Percentiles rank a stretch among this genome's conserved stretches.
phyloP scores from a whole-genome alignment of 2,329 filamentous ascomycete species.

The Claviceps digitariae region DNA sequence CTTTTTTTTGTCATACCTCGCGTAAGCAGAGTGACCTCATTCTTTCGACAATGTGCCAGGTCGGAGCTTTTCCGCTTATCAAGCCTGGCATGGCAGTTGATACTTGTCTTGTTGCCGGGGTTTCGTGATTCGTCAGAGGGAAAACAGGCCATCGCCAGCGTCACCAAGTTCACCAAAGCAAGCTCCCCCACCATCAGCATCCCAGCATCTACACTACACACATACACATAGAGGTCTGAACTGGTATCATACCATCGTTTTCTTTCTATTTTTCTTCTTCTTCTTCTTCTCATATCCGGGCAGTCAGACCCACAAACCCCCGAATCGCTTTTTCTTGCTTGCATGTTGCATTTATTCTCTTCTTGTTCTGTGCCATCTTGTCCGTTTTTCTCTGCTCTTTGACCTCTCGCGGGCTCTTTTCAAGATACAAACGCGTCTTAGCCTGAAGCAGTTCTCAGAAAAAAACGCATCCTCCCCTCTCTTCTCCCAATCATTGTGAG shows the following conservation, averaged over 20 bases:
- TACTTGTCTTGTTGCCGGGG: neutral
- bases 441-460: neutral
- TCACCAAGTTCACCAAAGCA: neutral
- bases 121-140: neutral
- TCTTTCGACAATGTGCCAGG: too few relatives aligned
- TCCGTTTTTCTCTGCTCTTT: too few relatives aligned
- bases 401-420: neutral
- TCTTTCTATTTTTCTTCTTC: neutral
- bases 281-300: neutral
- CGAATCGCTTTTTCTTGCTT: neutral
- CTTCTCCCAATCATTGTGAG: neutral
- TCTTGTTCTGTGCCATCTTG: neutral
- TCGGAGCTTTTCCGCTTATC: neutral
- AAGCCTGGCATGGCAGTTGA: too few relatives aligned
- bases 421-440: neutral
- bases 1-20: neutral
- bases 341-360: neutral
- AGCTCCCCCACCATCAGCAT: neutral
- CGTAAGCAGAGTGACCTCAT: neutral
- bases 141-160: neutral
- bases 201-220: too few relatives aligned
- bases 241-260: neutral
- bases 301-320: neutral
- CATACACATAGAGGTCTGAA: neutral
- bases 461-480: too few relatives aligned